Evolutionary conservation across 495 filamentous ascomycete genomes (phyloP).

Genomic region (Xylona heveae): DNA sequence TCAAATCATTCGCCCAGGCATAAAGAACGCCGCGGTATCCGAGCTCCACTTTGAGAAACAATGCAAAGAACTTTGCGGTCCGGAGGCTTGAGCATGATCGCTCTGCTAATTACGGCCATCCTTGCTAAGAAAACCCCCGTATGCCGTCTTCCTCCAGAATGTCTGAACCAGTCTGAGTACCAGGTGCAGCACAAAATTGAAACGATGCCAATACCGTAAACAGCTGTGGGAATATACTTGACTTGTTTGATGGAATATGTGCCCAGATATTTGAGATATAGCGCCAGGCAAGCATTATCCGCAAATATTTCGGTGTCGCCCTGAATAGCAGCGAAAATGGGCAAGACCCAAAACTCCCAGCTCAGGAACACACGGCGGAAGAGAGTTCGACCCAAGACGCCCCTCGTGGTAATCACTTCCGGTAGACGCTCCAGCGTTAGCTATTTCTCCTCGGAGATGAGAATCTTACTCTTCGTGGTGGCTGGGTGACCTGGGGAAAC

Average conservation of each 20-base stretch:
- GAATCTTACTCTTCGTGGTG: too few relatives aligned
- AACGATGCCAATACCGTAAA: slow-evolving; percentile 26
- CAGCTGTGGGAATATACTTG: slow-evolving; percentile 26
- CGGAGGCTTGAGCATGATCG: slow-evolving; percentile 25
- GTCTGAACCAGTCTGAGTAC: slow-evolving; percentile 27
- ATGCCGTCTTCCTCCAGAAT: slow-evolving; percentile 24
- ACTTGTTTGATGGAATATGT: slow-evolving; percentile 22
- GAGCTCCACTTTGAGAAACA: too few relatives aligned
- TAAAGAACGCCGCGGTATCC: slow-evolving; percentile 36
- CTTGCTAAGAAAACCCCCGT: slow-evolving; percentile 32
- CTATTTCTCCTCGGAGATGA: too few relatives aligned
- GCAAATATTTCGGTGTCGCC: slow-evolving; percentile 28
- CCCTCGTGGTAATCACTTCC: slow-evolving; percentile 11
- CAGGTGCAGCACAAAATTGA: slow-evolving; percentile 31
- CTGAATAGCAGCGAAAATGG: slow-evolving; percentile 26
- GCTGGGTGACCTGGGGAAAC: too few relatives aligned
- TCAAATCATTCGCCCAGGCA: slow-evolving; percentile 39
- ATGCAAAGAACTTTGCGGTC: slow-evolving; percentile 24
- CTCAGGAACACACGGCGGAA: too few relatives aligned
- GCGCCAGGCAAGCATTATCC: slow-evolving; percentile 22
- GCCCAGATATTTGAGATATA: slow-evolving; percentile 22
- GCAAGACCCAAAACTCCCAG: slow-evolving; percentile 29
- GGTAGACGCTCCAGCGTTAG: too few relatives aligned
- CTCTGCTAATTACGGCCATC: slow-evolving; percentile 23
- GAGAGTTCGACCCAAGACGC: slow-evolving; percentile 5